Base-by-base conservation (phyloP, 805 yeast genomes). In the Isabelozyma gotoi region DNA sequence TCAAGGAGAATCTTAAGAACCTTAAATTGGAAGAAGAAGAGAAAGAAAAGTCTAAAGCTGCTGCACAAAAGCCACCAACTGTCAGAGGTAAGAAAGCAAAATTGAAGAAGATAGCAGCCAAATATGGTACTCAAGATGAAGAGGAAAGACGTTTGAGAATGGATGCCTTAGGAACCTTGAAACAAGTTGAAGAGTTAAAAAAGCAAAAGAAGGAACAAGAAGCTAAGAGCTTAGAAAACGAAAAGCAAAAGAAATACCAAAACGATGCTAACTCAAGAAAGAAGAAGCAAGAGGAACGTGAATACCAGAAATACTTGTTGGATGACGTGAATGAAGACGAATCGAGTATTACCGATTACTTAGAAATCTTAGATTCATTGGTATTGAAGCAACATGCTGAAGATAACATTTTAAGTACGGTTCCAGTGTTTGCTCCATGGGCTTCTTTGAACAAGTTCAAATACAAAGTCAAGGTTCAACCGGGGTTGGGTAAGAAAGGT, bases 391-490 rank as follows among this genome's bases (percentile, higher is more conserved):
- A 82, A 1, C 59, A 64, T 8, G 55, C 67, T 20, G 58, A 66
- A 1, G 96, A 87, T 56, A 66, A 56, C 2, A 67, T 87, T 8
- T 55, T 72, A 8, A 87, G 82, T 44, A 81, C 86, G 5, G 77
- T 92, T 10, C 95, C 97, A 0, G 82, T 88, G 15, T 92, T 90
- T 73, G 97, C 94, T 0, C 99, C 99, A 2, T 94, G 97, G 96
- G 65, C 78, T 10, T 76, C 97, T 0, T 62, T 94, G 49, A 75
- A 71, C 46, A 85, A 85, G 59, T 80, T 76, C 62, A 83, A 86
- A 56, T 90, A 87, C 65, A 89, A 89, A 60, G 84, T 88, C 29
- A 92, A 92, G 60, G 65, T 92, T 21, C 87, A 82, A 51, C 91
- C 96, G 0, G 88, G 88, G 2, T 71, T 77, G 20, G 82, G 83